phyloP scores from a whole-genome alignment of 148 eudicot species.

The Vaccinium corymbosum region DNA sequence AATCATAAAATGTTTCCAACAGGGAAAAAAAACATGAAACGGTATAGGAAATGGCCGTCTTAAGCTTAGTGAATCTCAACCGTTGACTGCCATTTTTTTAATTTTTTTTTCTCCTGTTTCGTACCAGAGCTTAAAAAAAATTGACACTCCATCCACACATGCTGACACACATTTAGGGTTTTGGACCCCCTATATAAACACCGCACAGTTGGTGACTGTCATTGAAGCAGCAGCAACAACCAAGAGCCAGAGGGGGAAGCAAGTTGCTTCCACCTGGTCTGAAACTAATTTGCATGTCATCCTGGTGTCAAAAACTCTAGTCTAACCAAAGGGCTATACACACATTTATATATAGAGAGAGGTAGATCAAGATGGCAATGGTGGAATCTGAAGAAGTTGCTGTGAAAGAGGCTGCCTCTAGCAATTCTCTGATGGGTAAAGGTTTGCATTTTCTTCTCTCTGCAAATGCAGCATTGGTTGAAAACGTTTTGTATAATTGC shows the following conservation, averaged over 20 bases:
- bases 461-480: background rate
- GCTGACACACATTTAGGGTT: background rate
- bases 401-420: background rate
- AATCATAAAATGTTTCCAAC: too few relatives aligned
- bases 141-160: background rate
- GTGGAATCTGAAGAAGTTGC: slow-evolving; percentile 12
- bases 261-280: background rate
- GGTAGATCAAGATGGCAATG: slow-evolving; percentile 1
- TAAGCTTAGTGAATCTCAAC: too few relatives aligned
- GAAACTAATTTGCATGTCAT: background rate
- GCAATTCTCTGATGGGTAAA: slow-evolving; percentile 5
- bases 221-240: background rate
- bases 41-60: too few relatives aligned
- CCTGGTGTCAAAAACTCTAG: background rate
- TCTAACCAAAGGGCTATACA: background rate
- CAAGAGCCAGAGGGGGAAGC: background rate
- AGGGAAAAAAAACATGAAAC: too few relatives aligned
- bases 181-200: background rate
- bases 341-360: background rate
- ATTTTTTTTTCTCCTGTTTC: too few relatives aligned
- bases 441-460: background rate
- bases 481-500: background rate
- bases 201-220: background rate
- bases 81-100: too few relatives aligned
- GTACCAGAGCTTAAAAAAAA: background rate